Base-by-base conservation (phyloP, 345 rosid genomes). In the Eucalyptus albens region DNA sequence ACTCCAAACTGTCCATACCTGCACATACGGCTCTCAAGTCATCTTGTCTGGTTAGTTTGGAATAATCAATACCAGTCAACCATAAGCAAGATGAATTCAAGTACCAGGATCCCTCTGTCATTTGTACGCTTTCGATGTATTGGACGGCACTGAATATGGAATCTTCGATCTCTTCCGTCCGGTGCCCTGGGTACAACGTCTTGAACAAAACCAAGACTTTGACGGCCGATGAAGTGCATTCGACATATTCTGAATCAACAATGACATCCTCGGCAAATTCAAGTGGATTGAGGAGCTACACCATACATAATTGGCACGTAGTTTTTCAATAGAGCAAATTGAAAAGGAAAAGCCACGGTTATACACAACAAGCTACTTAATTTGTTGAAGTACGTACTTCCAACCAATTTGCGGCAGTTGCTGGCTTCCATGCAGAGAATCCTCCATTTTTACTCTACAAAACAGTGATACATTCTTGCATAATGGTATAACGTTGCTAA, bases 191-290 rank as follows among this genome's bases (percentile, higher is more conserved):
- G 88, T 92, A 89, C 11, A 91, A 85, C 91, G 92, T 90, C 69
- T 91, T 91, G 83, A 95, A 93, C 83, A 94, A 56, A 89, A 92
- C 91, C 24, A 94, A 86, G 4, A 91, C 92, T 65, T 93, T 93
- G 47, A 93, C 49, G 45, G 90, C 94, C 40, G 96, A 51, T 55
- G 94, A 87, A 5, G 97, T 95, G 89, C 97, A 94, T 90, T 95
- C 96, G 8, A 91, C 88, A 19, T 90, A 91, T 22, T 91, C 95
- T 14, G 72, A 87, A 89, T 94, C 95, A 10, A 86, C 44, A 31
- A 95, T 92, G 11, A 89, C 81, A 87, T 92, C 92, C 4, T 88
- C 90, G 1, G 93, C 81, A 77, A 93, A 90, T 29, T 95, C 96
- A 26, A 92, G 90, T 5, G 97, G 96, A 87, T 95, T 94, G 4